Base-by-base conservation (phyloP, 768 basidiomycete genomes). In the Clitopilus passeckerianus region DNA sequence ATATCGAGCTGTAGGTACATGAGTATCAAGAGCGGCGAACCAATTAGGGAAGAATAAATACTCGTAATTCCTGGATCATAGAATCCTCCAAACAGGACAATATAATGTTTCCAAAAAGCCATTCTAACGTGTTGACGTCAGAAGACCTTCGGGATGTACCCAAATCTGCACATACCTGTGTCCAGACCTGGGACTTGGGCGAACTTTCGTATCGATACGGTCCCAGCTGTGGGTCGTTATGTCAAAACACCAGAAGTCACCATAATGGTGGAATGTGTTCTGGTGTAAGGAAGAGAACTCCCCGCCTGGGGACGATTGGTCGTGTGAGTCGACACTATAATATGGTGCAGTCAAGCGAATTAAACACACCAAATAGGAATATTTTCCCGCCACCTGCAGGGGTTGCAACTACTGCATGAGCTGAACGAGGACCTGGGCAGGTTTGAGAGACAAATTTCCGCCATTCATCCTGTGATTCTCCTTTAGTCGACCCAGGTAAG, bases 31-130 rank as follows among this genome's bases (percentile, higher is more conserved):
- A n/a, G n/a, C 6, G 33, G 27, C 7, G 53, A 12, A 7, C 34
- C 3, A 57, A 34, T 22, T 8, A 55, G 4, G 43, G 18, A 35
- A 14, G 12, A 37, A 23, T 30, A 61, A 83, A 53, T 65, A 91
- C 91, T 95, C 46, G 84, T 85, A 53, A 90, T 75, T 1, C 94
- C 93, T 1, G 91, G 89, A 67, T 95, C 93, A 62, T 91, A 89
- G 70, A 95, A 95, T 0, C 93, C 94, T 5, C 93, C 95, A 67
- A 95, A 97, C 0, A 96, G 77, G 35, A 95, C 80, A 24, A 95
- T 82, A 58, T 81, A 85, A 56, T 95, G 89, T 68, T 95, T 96
- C 91, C 91, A 96, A 46, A 90, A 75, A 0, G 89, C 89, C 91
- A 95, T 93, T 34, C 91, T 91, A 35, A 33, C 22, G 33, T 33